Evolutionary conservation across 768 basidiomycete genomes (phyloP).

Genomic region (Glaciozyma antarctica): DNA sequence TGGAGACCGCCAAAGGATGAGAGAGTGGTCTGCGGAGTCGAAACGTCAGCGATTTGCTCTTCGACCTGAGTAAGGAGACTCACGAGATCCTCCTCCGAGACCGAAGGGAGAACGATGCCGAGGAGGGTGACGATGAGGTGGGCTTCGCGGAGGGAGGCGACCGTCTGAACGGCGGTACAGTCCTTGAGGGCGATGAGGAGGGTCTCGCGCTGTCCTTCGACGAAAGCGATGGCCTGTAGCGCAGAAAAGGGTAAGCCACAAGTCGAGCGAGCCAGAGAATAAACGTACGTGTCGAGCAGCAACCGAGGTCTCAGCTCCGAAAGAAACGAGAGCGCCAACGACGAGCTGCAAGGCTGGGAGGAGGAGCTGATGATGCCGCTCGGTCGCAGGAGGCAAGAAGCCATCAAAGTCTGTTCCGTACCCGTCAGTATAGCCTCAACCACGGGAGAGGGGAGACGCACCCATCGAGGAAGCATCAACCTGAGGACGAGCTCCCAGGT

Average conservation of each 20-base stretch:
- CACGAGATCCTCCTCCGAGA: conserved; percentile 70
- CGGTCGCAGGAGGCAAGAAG: conserved; percentile 78
- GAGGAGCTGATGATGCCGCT: conserved; percentile 82
- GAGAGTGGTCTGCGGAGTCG: conserved; percentile 28
- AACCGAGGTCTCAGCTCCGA: conserved; percentile 44
- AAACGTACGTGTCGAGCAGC: conserved; percentile 57
- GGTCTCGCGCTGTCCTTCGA: conserved; percentile 72
- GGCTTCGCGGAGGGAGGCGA: conserved; percentile 65
- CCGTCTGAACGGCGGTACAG: conserved; percentile 52
- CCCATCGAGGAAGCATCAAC: conserved; percentile 73
- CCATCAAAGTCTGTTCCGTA: conserved; percentile 58
- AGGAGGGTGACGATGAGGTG: conserved; percentile 68
- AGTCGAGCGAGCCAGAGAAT: not conserved
- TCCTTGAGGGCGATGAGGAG: conserved; percentile 73
- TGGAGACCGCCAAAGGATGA: conserved; percentile 80
- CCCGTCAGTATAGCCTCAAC: not conserved
- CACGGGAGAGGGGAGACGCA: conserved; percentile 33
- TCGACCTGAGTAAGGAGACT: conserved; percentile 42
- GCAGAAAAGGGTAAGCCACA: not conserved
- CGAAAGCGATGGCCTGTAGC: conserved; percentile 62
- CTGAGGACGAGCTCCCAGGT: conserved; percentile 73
- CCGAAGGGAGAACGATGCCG: conserved; percentile 56
- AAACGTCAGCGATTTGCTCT: conserved; percentile 44
- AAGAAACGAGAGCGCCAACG: conserved; percentile 52
- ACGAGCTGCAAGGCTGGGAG: conserved; percentile 78